phyloP scores from a whole-genome alignment of 2,329 filamentous ascomycete species.

The Pseudonectria foliicola region DNA sequence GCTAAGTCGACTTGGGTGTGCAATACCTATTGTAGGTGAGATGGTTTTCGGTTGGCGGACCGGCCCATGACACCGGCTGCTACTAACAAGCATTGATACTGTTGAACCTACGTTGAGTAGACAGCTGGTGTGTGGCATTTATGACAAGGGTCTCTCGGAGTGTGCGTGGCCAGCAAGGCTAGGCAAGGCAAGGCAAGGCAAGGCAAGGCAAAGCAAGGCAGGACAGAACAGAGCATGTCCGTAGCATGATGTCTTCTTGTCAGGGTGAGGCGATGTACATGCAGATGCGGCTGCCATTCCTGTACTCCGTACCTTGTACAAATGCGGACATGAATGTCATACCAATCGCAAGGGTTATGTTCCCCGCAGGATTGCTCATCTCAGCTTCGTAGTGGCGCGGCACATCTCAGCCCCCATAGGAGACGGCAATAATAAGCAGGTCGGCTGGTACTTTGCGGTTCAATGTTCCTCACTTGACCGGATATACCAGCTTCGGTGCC shows the following conservation, averaged over 20 bases:
- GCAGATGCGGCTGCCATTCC: slow-evolving; percentile 5
- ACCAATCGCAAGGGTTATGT: not conserved
- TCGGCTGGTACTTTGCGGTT: too few species aligned
- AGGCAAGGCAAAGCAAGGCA: not conserved
- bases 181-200: too few species aligned
- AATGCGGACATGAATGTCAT: slow-evolving; percentile 4
- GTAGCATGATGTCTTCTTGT: slow-evolving; percentile 1
- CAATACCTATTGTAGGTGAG: too few species aligned
- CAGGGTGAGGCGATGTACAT: slow-evolving; percentile 3
- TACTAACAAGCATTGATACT: slow-evolving; percentile 1
- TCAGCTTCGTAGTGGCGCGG: too few species aligned
- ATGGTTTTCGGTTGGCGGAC: slow-evolving; percentile 2
- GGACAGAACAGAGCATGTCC: too few species aligned
- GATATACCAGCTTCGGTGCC: too few species aligned
- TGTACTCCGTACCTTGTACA: too few species aligned
- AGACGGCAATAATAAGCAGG: not conserved
- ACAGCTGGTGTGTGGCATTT: slow-evolving; percentile 2
- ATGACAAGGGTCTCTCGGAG: slow-evolving; percentile 3
- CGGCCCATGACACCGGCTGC: slow-evolving; percentile 11
- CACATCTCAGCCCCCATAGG: not conserved
- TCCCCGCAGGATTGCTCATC: slow-evolving; percentile 2
- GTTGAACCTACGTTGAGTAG: too few species aligned
- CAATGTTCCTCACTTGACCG: too few species aligned
- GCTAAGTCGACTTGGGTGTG: too few species aligned
- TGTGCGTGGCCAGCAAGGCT: slow-evolving; percentile 9